A percentile compares a stretch with the other conserved stretches of the same genome.
These are phyloP conservation scores for Ustulina deusta DNA, from an alignment of 2,329 filamentous ascomycete genomes.

Conservation along the genomic window DNA sequence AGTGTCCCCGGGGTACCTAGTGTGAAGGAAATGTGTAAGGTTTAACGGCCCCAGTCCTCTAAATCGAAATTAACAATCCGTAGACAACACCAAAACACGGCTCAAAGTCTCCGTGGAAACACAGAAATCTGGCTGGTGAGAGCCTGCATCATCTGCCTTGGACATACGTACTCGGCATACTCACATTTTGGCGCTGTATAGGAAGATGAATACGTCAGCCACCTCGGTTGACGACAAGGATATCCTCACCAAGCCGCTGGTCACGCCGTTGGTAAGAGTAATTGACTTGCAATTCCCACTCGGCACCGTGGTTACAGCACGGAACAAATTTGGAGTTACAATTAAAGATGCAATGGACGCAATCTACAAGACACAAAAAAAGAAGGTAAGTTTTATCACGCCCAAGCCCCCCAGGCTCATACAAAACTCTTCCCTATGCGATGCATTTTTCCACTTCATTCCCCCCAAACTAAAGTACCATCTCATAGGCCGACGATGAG, in stretches of 20 bases:
- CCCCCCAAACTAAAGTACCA: slow-evolving; percentile 16
- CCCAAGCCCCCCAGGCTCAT: not conserved
- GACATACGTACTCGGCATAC: slow-evolving; percentile 21
- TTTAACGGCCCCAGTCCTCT: not conserved
- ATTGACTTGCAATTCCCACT: slow-evolving; percentile 93
- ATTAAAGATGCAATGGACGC: slow-evolving; percentile 97
- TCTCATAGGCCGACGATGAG: slow-evolving; percentile 84
- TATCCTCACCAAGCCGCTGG: slow-evolving; percentile 83
- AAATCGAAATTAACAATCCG: slow-evolving; percentile 23
- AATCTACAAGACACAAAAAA: slow-evolving; percentile 96
- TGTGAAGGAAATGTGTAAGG: slow-evolving; percentile 86
- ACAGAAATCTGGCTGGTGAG: slow-evolving; percentile 89
- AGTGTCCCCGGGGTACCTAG: slow-evolving; percentile 80
- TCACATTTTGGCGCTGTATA: slow-evolving; percentile 55
- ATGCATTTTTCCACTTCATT: not conserved
- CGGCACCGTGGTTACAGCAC: slow-evolving; percentile 86
- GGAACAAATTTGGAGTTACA: slow-evolving; percentile 93
- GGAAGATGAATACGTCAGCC: slow-evolving; percentile 94
- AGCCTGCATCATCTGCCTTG: slow-evolving; percentile 31
- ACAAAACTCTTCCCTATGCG: not conserved
- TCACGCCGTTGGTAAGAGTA: slow-evolving; percentile 87
- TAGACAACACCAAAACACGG: slow-evolving; percentile 79
- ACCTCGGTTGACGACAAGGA: slow-evolving; percentile 83
- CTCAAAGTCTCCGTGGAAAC: slow-evolving; percentile 83
- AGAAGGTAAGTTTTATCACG: slow-evolving; percentile 74